Conservation (phyloP, 176 grass and related monocot species). For the Rhynchospora tenuis region DNA sequence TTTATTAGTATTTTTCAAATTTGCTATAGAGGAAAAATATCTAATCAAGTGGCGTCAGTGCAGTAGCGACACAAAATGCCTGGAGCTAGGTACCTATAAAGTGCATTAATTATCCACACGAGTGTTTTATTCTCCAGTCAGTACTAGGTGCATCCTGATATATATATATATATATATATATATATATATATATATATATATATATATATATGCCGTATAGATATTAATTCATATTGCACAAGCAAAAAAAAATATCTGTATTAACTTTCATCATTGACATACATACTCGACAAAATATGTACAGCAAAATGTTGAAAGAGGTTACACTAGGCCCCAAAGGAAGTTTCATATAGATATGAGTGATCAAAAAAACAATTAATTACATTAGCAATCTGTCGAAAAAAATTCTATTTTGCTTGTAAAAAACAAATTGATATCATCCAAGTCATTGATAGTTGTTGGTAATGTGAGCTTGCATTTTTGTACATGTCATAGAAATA, state of each 20-base stretch:
- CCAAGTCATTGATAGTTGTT: not conserved
- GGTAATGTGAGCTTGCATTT: too few species aligned
- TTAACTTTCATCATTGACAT: not conserved
- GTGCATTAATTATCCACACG: not conserved
- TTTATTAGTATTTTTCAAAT: not conserved
- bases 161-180: not conserved
- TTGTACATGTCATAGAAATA: too few species aligned
- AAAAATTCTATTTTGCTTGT: not conserved
- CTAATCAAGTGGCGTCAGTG: not conserved
- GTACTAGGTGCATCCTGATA: not conserved
- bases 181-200: not conserved
- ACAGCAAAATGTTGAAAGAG: not conserved
- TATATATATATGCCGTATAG: not conserved
- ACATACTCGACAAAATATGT: not conserved
- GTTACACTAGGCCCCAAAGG: not conserved
- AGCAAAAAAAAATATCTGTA: not conserved
- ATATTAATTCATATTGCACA: too few species aligned
- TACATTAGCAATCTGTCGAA: not conserved
- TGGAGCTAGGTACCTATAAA: not conserved
- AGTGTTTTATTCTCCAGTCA: not conserved
- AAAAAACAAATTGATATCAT: not conserved
- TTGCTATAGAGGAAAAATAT: not conserved
- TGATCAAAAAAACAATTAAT: not conserved
- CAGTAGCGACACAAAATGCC: constrained; percentile 8
- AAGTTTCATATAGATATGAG: not conserved